Evolutionary conservation across 176 grass and related monocot genomes (phyloP), one percentile per base, ranked within the genome.

Genomic region (Alopecurus myosuroides): DNA sequence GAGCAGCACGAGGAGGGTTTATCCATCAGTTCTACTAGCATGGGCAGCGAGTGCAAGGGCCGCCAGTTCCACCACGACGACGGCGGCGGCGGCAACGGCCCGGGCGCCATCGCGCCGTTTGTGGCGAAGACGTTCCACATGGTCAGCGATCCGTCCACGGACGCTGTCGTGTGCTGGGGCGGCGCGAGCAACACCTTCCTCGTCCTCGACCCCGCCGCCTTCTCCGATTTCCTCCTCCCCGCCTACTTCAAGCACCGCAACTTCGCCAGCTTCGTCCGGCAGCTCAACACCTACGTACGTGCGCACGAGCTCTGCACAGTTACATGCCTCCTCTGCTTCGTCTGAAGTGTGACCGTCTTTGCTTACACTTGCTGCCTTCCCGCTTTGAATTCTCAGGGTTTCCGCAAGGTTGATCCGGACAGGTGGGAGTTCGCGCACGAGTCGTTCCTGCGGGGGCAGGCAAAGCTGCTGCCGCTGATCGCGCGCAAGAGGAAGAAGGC

Each of bases 201-300:
- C 76, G 81, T 90, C 37, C 48, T 87, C 76, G 85, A 90, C 60
- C 85, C 89, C 1, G 89, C 89, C 69, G 69, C 85, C 89, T 90
- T 90, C 89, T 87, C 89, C 85, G 81, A 84, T 39, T 87, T n/a
- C 81, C 89, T 90, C 18, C 89, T 90, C 30, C 89, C 89, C 1
- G 80, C 85, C 81, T 87, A 94, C 85, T 98, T 98, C 93, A 98
- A 98, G 91, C 96, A 98, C 91, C 87, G 92, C 81, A 94, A 95
- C 57, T 98, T 98, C 86, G 90, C 96, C 74, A 93, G 90, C 78
- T 98, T 98, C 74, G 80, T 98, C 82, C 96, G 96, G 7, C 94
- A 97, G 87, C 94, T 97, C 88, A 96, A 96, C 94, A 91, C 91
- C 66, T 96, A 96, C 70, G 96, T 95, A 83, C 39, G 89, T 72